A percentile compares a stretch with the other conserved stretches of the same genome.
These are phyloP conservation scores for Clonostachys sp. DNA, from an alignment of 2,329 filamentous ascomycete species.

Conservation along the genomic window DNA sequence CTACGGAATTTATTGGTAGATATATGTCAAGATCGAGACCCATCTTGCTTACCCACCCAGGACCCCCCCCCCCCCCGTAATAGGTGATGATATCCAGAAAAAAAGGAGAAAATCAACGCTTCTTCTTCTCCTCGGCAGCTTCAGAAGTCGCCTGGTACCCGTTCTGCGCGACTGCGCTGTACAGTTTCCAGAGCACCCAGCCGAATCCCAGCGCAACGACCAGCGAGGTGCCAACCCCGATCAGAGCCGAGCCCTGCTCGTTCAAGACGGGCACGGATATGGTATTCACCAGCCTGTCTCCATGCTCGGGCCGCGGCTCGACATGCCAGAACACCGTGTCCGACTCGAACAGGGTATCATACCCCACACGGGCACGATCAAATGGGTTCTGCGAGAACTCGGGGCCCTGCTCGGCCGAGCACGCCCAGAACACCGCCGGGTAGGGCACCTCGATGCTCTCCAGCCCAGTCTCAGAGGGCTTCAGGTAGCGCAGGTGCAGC, in stretches of 20 bases:
- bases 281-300: slow-evolving; percentile 41
- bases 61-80: too few species aligned
- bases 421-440: slow-evolving; percentile 89
- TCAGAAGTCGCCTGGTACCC: too few species aligned
- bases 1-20: too few species aligned
- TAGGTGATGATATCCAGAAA: too few species aligned
- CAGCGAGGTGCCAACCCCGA: slow-evolving; percentile 50
- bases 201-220: slow-evolving; percentile 60
- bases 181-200: slow-evolving; percentile 64
- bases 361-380: slow-evolving; percentile 78
- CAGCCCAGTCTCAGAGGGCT: slow-evolving; percentile 53
- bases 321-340: slow-evolving; percentile 84
- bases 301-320: slow-evolving; percentile 37
- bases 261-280: slow-evolving; percentile 64
- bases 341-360: slow-evolving; percentile 73
- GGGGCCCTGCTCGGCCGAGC: slow-evolving; percentile 58
- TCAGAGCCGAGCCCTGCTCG: slow-evolving; percentile 39
- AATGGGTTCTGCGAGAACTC: slow-evolving; percentile 79
- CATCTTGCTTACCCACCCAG: too few species aligned
- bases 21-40: too few species aligned
- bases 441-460: slow-evolving; percentile 62
- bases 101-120: too few species aligned
- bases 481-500: slow-evolving; percentile 79
- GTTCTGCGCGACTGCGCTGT: slow-evolving; percentile 10
- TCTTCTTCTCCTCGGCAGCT: too few species aligned